Conservation (phyloP, 371 early-diverging fungal species). For the Circinella minor region DNA sequence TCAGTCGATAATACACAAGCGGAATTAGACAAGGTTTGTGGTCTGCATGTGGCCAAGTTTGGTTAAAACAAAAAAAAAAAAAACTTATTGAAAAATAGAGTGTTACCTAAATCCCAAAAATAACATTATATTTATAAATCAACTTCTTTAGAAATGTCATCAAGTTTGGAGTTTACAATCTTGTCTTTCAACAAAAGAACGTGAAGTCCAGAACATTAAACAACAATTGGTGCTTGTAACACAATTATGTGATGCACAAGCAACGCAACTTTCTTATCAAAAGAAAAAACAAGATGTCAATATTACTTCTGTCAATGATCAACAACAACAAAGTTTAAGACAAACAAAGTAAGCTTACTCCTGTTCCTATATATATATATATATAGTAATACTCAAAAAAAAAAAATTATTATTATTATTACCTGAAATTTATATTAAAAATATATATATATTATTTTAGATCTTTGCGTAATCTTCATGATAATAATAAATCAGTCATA, state of each 20-base stretch:
- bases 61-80: not conserved
- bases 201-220: conserved; percentile 31
- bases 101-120: not conserved
- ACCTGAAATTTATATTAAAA: too few species aligned
- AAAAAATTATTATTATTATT: not conserved
- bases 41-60: conserved; percentile 5
- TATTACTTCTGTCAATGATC: not conserved
- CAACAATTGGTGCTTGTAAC: conserved; percentile 22
- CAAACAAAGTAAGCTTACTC: conserved; percentile 5
- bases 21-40: conserved; percentile 24
- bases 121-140: too few species aligned
- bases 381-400: not conserved
- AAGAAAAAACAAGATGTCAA: not conserved
- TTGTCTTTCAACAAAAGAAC: conserved; percentile 32
- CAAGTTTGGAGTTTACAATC: conserved; percentile 30
- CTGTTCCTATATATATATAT: not conserved
- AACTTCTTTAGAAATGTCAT: conserved; percentile 22
- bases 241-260: conserved; percentile 28
- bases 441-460: not conserved
- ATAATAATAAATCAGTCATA: not conserved
- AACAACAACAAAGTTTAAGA: not conserved
- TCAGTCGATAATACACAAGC: conserved; percentile 16
- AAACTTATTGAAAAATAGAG: not conserved
- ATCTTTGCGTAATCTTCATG: conserved; percentile 3
- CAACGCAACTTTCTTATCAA: conserved; percentile 16